Conservation (phyloP, 352 stramenopile species). For the Thraustochytrium striatum region DNA sequence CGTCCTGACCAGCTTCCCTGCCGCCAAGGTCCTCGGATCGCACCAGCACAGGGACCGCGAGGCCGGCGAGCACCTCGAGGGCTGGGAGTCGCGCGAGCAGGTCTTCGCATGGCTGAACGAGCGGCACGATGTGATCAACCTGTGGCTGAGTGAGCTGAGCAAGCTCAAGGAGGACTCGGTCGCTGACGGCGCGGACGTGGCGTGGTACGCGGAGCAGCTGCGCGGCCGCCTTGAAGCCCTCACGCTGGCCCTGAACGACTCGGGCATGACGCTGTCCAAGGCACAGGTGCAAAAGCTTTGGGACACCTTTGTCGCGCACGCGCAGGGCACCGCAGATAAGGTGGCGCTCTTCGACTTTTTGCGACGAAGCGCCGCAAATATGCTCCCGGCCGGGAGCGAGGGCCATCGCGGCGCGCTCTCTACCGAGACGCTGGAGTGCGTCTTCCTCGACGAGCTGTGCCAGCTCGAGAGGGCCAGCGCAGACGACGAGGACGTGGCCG, state of each 20-base stretch:
- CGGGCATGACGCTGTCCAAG: background rate
- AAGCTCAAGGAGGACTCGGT: too few species aligned
- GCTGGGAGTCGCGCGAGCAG: slow-evolving; percentile 12
- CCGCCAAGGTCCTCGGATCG: background rate
- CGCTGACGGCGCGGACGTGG: too few species aligned
- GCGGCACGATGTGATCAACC: background rate
- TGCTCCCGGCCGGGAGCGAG: background rate
- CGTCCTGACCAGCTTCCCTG: slow-evolving; percentile 24
- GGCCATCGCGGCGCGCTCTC: background rate
- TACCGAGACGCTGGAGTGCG: background rate
- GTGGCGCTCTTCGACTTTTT: slow-evolving; percentile 28
- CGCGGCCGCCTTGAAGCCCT: slow-evolving; percentile 1
- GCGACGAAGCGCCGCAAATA: background rate
- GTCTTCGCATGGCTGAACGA: slow-evolving; percentile 26
- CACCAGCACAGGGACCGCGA: background rate
- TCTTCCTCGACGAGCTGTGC: background rate
- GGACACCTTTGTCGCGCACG: slow-evolving; percentile 13
- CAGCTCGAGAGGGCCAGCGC: too few species aligned
- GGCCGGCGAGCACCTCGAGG: background rate
- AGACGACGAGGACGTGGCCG: too few species aligned
- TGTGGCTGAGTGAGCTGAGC: too few species aligned
- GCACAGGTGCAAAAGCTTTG: slow-evolving; percentile 5
- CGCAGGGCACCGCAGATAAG: background rate
- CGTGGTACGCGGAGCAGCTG: background rate
- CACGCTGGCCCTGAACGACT: background rate